Evolutionary conservation across 345 rosid genomes (phyloP), one percentile per base, ranked within the genome.

Genomic region (Eucalyptus victrix): DNA sequence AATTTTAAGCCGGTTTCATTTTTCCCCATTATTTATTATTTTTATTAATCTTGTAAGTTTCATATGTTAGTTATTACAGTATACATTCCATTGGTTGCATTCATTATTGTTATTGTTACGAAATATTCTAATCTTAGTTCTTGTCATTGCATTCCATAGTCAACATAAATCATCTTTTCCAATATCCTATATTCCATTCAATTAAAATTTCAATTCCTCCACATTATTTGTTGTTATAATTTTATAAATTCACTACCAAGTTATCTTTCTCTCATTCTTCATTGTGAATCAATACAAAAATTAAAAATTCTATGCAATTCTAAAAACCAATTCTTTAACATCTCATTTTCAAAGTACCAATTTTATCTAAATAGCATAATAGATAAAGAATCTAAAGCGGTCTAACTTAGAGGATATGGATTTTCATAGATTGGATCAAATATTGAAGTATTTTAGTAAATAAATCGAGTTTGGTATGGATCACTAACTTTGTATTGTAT

Each of bases 381-480:
- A 14, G 4, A 17, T 16, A 65, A 10, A 65, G 37, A 30, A 34
- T 34, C 6, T 30, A 65, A 65, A 30, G 34, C 34, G 10, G 16
- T 32, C 16, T 65, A 14, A 65, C 19, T 30, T 50, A 50, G 32
- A 1, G 72, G 34, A 3, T 30, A 14, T 7, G 7, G 3, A 65
- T 30, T 30, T 62, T 65, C 37, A 4, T 26, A 60, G 28, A 30
- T 60, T 12, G 14, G 32, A 28, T 26, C 12, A 60, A 28, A 60
- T 28, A 60, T 28, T 1, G 67, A 60, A 26, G n/a, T 11, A 58
- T 58, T 58, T 62, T 62, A 62, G 16, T 30, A 62, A 12, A 30
- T 13, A 7, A 13, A 13, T 2, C 1, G 4, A 4, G 37, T 6
- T 10, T 0, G 19, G 34, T 14, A 65, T 13, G 37, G 16, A n/a